Evolutionary conservation across 805 yeast species (phyloP).

Genomic region (Kazachstania africana): DNA sequence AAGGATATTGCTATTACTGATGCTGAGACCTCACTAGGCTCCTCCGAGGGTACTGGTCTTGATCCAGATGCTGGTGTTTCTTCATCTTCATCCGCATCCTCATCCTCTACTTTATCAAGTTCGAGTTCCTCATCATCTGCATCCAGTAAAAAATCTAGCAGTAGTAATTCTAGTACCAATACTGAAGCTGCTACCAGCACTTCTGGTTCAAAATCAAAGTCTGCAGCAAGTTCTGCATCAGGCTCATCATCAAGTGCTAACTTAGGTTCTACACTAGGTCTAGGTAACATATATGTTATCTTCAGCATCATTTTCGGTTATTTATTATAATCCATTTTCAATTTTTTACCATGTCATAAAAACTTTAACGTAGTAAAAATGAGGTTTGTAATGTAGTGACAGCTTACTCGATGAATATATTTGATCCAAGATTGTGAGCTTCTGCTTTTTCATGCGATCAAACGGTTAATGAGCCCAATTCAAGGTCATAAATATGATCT

Average conservation of each 20-base stretch:
- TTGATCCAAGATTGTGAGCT: not conserved
- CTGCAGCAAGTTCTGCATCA: not conserved
- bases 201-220: not conserved
- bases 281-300: not conserved
- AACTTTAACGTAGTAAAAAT: too few relatives aligned
- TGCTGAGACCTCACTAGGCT: constrained; percentile 47
- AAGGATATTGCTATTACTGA: constrained; percentile 50
- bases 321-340: not conserved
- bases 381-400: too few relatives aligned
- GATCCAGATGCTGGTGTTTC: constrained; percentile 32
- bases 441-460: not conserved
- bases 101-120: constrained; percentile 3
- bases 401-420: too few relatives aligned
- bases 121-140: constrained; percentile 3
- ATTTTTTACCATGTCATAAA: too few relatives aligned
- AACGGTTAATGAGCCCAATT: too few relatives aligned
- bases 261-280: too few relatives aligned
- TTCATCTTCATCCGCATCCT: constrained; percentile 1
- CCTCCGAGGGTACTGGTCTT: constrained; percentile 53
- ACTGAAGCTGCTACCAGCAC: not conserved
- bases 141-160: not conserved
- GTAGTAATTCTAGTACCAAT: not conserved
- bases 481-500: too few relatives aligned
- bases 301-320: not conserved
- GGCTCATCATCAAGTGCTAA: not conserved